Percentiles rank a stretch among this genome's conserved stretches.
These are phyloP conservation scores for Solanum pinnatisectum DNA, from an alignment of 257 asterid genomes.

Conservation along the genomic window DNA sequence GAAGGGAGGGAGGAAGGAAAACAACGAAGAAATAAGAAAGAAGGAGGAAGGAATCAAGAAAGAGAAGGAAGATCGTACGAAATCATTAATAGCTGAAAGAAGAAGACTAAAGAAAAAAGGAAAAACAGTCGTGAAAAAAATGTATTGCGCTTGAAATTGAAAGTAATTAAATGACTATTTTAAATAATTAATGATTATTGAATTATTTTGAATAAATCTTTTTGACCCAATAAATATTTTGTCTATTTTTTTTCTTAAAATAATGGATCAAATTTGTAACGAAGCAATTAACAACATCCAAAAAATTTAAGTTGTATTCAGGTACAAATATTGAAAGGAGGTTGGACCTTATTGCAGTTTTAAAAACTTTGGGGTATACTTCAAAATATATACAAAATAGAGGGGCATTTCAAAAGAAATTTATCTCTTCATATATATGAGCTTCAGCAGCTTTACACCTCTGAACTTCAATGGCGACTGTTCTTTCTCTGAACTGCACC, in stretches of 20 bases:
- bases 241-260: background rate
- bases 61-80: too few species aligned
- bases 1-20: background rate
- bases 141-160: too few species aligned
- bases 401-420: background rate
- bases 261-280: background rate
- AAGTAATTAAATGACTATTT: too few species aligned
- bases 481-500: conserved; percentile 29
- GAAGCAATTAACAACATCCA: background rate
- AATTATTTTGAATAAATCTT: too few species aligned
- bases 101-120: too few species aligned
- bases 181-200: too few species aligned
- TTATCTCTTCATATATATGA: background rate
- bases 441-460: background rate
- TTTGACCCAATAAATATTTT: too few species aligned
- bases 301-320: background rate
- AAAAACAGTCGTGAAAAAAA: fast-evolving
- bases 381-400: background rate
- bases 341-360: background rate
- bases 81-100: background rate
- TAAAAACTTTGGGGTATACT: background rate
- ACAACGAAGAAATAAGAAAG: background rate
- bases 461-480: conserved; percentile 35
- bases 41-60: background rate
- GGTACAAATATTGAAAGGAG: background rate